Conservation (phyloP, 129 eudicot genomes). For the Rutidosis leptorrhynchoides region DNA sequence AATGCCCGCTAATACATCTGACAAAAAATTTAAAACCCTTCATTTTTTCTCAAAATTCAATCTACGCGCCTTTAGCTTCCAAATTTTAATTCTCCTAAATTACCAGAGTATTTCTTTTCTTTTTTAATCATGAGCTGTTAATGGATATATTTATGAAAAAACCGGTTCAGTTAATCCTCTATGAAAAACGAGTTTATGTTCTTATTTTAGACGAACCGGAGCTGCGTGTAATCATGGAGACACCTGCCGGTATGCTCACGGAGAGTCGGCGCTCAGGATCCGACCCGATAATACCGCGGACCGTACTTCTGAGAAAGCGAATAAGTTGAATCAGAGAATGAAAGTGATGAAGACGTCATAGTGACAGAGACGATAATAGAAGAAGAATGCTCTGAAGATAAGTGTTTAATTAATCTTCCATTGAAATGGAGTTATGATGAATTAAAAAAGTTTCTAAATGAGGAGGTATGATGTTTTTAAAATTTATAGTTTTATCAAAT, state of each 20-base stretch:
- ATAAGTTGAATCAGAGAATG: slow-evolving; percentile 55
- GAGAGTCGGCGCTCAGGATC: slow-evolving; percentile 72
- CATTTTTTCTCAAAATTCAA: no score
- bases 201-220: slow-evolving; percentile 64
- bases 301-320: slow-evolving; percentile 77
- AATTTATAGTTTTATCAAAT: not conserved
- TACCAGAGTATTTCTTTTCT: no score
- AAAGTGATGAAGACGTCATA: slow-evolving; percentile 44
- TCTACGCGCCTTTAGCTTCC: no score
- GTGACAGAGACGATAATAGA: slow-evolving; percentile 43
- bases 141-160: no score
- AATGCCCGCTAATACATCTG: no score
- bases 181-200: slow-evolving; percentile 81
- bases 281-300: slow-evolving; percentile 82
- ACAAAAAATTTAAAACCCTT: no score
- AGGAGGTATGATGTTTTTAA: slow-evolving; percentile 41
- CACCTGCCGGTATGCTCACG: slow-evolving; percentile 74
- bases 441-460: slow-evolving; percentile 53
- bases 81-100: no score
- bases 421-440: slow-evolving; percentile 73
- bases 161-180: slow-evolving; percentile 40
- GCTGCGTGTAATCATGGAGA: slow-evolving; percentile 84
- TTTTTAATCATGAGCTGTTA: no score
- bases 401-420: slow-evolving; percentile 71
- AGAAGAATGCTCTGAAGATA: slow-evolving; percentile 35